phyloP scores from a whole-genome alignment of 192 early-diverging fungal species.

The Dissophora ornata region DNA sequence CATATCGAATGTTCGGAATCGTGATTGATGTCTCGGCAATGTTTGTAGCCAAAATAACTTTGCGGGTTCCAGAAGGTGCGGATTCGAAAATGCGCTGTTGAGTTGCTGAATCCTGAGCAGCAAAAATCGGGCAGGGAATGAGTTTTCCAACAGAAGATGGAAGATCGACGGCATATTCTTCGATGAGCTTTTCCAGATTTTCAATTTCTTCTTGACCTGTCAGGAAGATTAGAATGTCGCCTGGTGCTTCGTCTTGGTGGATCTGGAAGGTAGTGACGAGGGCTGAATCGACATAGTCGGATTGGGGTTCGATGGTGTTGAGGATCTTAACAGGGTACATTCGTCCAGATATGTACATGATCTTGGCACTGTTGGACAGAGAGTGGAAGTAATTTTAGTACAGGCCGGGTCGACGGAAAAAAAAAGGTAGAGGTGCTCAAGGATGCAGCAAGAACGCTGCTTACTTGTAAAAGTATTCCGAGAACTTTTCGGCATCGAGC shows the following conservation, averaged over 20 bases:
- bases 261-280: constrained; percentile 89
- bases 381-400: too few relatives aligned
- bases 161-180: constrained; percentile 74
- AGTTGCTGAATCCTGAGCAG: constrained; percentile 87
- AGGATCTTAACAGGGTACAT: constrained; percentile 90
- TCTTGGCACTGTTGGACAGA: constrained; percentile 64
- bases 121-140: constrained; percentile 91
- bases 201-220: constrained; percentile 98
- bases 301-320: constrained; percentile 80
- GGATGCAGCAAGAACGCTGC: too few relatives aligned
- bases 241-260: constrained; percentile 84
- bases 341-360: constrained; percentile 91
- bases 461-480: constrained; percentile 87
- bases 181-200: constrained; percentile 83
- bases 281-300: constrained; percentile 93
- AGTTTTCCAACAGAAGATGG: constrained; percentile 66
- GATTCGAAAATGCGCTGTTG: constrained; percentile 92
- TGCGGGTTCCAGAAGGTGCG: constrained; percentile 85
- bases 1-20: constrained; percentile 93
- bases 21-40: constrained; percentile 99
- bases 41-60: constrained; percentile 96
- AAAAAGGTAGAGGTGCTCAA: too few relatives aligned
- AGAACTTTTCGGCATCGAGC: constrained; percentile 92
- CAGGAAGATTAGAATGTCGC: constrained; percentile 95
- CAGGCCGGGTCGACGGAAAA: too few relatives aligned